Percentiles rank a stretch among this genome's conserved stretches.
phyloP scores from a whole-genome alignment of 2,329 filamentous ascomycete species.

The Fonsecaea pugnacius region DNA sequence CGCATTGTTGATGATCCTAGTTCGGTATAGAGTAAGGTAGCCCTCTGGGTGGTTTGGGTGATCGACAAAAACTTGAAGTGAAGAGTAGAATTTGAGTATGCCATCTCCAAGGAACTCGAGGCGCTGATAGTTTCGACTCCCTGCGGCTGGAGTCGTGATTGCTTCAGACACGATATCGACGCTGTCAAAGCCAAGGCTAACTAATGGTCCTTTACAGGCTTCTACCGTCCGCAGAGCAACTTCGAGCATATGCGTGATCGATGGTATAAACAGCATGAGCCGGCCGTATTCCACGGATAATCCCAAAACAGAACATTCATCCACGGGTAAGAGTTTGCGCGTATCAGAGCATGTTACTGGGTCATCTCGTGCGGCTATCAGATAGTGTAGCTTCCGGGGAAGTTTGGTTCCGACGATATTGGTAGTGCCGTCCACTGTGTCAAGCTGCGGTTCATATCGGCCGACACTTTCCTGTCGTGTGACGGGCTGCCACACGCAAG shows the following conservation, averaged over 20 bases:
- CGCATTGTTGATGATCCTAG: constrained; percentile 73
- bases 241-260: constrained; percentile 35
- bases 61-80: constrained; percentile 65
- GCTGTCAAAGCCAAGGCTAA: constrained; percentile 17
- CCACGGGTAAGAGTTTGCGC: constrained; percentile 15
- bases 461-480: background rate
- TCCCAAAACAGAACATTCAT: constrained; percentile 31
- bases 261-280: constrained; percentile 32
- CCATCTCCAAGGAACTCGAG: constrained; percentile 87
- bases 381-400: constrained; percentile 43
- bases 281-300: constrained; percentile 29
- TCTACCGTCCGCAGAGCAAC: constrained; percentile 26
- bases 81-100: constrained; percentile 74
- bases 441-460: background rate
- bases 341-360: background rate
- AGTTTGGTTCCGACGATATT: constrained; percentile 36
- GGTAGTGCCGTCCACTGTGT: background rate
- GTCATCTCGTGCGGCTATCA: constrained; percentile 36
- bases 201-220: constrained; percentile 27
- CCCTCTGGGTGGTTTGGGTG: constrained; percentile 75
- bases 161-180: constrained; percentile 26
- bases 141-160: constrained; percentile 22
- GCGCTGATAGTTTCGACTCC: constrained; percentile 70
- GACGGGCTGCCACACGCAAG: constrained; percentile 18
- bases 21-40: constrained; percentile 70